Base-by-base conservation (phyloP, 2,329 filamentous ascomycete genomes). In the Phialophora tarda region DNA sequence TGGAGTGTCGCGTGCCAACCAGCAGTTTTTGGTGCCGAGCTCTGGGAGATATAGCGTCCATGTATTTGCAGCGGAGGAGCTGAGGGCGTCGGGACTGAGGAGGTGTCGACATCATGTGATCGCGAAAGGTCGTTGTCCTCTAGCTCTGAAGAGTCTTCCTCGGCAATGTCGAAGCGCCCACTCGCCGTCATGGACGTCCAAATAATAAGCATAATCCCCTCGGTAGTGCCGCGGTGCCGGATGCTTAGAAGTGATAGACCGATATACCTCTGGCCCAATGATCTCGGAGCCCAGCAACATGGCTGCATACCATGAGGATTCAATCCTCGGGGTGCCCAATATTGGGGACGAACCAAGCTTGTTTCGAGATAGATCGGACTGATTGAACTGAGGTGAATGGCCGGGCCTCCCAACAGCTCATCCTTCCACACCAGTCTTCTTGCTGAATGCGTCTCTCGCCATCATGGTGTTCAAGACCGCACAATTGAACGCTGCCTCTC, bases 381-480 rank as follows among this genome's bases (percentile, higher is more conserved):
- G 12, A 17, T 51, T 3, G 10, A 6, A 26, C 38, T 44, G 38
- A 8, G 17, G 48, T 23, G 48, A 51, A 26, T 8, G 8, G 48
- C 8, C 10, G 24, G 10, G 48, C 23, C 8, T n/a, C 17, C 23
- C 48, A 23, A 51, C 1, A 50, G n/a, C 28, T 73, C 69, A 73
- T 28, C 71, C 71, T 51, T 72, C 71, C 11, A 72, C 69, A 6
- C 69, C 69, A 8, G 71, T 72, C 51, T 68, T 67, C 72, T 87
- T 85, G n/a, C 83, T 83, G 76, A 98, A 97, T 71, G 91, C 90
- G 72, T 91, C 88, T 54, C 92, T 86, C 0, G 93, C 93, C 65
- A 96, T 89, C 78, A 92, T 89, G 71, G 94, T 95, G 76, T 97
- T 97, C 71, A 97, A 84, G 77, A 95, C 88, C 12, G 93, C 93